Evolutionary conservation across 2,329 filamentous ascomycete genomes (phyloP).

Genomic region (Plenodomus lindquistii): DNA sequence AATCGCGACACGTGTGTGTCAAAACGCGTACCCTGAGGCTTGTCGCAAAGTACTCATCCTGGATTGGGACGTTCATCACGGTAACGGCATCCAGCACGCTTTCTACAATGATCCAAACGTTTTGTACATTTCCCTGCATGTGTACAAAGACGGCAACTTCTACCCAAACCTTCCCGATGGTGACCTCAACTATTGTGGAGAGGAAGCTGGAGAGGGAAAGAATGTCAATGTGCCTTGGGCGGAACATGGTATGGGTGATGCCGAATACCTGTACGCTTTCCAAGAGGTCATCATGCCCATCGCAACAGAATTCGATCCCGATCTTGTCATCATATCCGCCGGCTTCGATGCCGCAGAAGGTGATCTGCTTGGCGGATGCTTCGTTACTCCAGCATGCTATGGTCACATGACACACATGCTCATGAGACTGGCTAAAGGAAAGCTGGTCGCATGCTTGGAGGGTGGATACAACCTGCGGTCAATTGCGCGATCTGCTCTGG

Average conservation of each 20-base stretch:
- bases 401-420: constrained; percentile 99
- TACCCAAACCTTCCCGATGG: constrained; percentile 72
- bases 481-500: constrained; percentile 89
- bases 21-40: constrained; percentile 73
- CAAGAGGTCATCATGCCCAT: constrained; percentile 97
- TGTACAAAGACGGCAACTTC: constrained; percentile 80
- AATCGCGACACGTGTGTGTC: constrained; percentile 86
- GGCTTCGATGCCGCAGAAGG: constrained; percentile 96
- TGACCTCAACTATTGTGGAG: constrained; percentile 63
- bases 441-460: constrained; percentile 89
- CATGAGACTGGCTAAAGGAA: constrained; percentile 89
- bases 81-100: constrained; percentile 94
- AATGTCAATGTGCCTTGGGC: constrained; percentile 74
- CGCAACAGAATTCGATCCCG: constrained; percentile 88
- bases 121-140: constrained; percentile 92
- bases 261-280: constrained; percentile 95
- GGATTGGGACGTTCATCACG: constrained; percentile 81
- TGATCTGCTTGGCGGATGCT: constrained; percentile 89
- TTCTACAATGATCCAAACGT: constrained; percentile 95
- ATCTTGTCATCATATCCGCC: constrained; percentile 91
- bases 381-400: constrained; percentile 88
- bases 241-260: constrained; percentile 81
- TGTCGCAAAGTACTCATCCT: constrained; percentile 91
- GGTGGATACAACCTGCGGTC: constrained; percentile 93
- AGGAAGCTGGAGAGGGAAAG: constrained; percentile 61